Evolutionary conservation across 2,329 filamentous ascomycete species (phyloP).

Genomic region (Fusarium sp.): DNA sequence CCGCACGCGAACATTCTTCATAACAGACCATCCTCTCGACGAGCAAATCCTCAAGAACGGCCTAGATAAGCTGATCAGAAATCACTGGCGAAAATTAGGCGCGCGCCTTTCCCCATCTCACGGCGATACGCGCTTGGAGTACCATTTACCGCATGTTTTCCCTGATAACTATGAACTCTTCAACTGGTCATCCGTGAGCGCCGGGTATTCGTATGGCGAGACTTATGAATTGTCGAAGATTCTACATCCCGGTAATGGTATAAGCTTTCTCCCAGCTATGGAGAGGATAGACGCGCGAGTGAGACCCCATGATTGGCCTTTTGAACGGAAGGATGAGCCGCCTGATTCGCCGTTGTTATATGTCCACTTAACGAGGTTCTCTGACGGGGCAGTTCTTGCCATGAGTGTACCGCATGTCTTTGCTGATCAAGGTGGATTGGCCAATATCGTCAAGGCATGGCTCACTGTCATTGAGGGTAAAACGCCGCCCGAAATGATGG

Average conservation of each 20-base stretch:
- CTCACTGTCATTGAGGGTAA: background rate
- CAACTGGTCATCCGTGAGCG: background rate
- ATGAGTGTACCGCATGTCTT: conserved; percentile 6
- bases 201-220: background rate
- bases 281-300: background rate
- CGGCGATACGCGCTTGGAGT: background rate
- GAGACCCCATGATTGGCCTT: conserved; percentile 8
- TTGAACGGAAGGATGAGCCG: conserved; percentile 13
- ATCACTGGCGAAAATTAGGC: conserved; percentile 10
- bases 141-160: conserved; percentile 7
- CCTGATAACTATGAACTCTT: conserved; percentile 2
- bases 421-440: conserved; percentile 11
- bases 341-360: conserved; percentile 6
- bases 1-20: conserved; percentile 17
- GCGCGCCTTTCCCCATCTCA: background rate
- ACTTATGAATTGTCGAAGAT: background rate
- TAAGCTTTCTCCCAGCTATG: conserved; percentile 3
- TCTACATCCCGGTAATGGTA: background rate
- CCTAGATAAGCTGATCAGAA: conserved; percentile 1
- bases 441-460: conserved; percentile 19
- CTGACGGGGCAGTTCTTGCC: background rate
- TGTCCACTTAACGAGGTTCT: conserved; percentile 1
- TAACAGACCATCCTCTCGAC: background rate
- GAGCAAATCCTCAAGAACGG: background rate
- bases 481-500: background rate